Base-by-base conservation (phyloP, 768 basidiomycete genomes). In the Tylopilus rubrobrunneus region DNA sequence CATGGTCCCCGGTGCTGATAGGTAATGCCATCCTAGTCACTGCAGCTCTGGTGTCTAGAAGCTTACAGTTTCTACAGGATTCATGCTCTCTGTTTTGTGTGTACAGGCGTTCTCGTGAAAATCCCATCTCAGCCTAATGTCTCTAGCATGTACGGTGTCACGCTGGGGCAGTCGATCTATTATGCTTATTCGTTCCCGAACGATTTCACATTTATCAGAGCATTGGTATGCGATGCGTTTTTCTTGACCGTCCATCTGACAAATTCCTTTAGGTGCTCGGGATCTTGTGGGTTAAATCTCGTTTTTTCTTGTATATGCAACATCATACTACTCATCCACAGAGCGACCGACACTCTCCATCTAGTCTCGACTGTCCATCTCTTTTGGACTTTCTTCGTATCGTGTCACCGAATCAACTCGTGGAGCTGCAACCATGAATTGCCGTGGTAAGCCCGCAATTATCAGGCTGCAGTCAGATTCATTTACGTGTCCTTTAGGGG, bases 91-190 rank as follows among this genome's bases (percentile, higher is more conserved):
- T 21, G 21, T 11, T 4, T 44, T 48, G 56, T 57, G 28, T 27
- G 57, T 45, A 11, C 29, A 15, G 27, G 37, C 40, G 10, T 29
- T 6, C 11, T 17, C 8, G 8, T 29, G 14, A 27, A 4, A 21
- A 14, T 41, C n/a, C 3, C 8, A 17, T 37, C 21, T 11, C 7
- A 21, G 23, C 10, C 29, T 28, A 21, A 45, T 14, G 6, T n/a
- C 50, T 44, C n/a, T 21, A 58, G 57, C 27, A 51, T 58, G 53
- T 58, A 58, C 27, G 57, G 57, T 29, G 45, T 10, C 12, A 27
- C 57, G 8, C 12, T 58, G 10, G 53, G 53, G 19, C 57, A 55
- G 42, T 51, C 53, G 19, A 41, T 58, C 25, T 58, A 31, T 43
- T 58, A 58, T 33, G 34, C 8, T 7, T 25, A 41, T 21, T 58